These are phyloP conservation scores for Neofusicoccum umdonicola DNA, from an alignment of 2,329 filamentous ascomycete genomes.

Conservation along the genomic window DNA sequence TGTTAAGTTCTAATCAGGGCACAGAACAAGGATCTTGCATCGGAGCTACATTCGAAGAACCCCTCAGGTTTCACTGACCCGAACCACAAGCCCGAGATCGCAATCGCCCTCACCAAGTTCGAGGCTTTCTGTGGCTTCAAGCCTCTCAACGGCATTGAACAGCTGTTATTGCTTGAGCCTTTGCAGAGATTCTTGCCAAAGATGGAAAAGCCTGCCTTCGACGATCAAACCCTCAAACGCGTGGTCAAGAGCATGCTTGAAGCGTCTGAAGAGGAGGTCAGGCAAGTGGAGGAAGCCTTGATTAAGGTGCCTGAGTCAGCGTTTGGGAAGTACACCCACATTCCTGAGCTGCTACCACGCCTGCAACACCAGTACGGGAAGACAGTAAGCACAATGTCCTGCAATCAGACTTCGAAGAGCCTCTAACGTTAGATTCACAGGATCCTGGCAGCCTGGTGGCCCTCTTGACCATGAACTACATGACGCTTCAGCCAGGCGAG, in stretches of 20 bases:
- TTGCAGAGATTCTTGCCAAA: slow-evolving; percentile 53
- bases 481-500: slow-evolving; percentile 64
- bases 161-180: slow-evolving; percentile 65
- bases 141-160: slow-evolving; percentile 58
- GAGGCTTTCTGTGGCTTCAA: slow-evolving; percentile 77
- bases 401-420: background rate
- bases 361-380: slow-evolving; percentile 63
- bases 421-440: background rate
- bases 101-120: slow-evolving; percentile 67
- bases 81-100: slow-evolving; percentile 81
- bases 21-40: slow-evolving; percentile 62
- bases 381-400: slow-evolving; percentile 14
- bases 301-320: slow-evolving; percentile 67
- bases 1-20: slow-evolving; percentile 19
- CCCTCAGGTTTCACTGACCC: slow-evolving; percentile 66
- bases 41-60: slow-evolving; percentile 61
- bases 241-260: slow-evolving; percentile 55
- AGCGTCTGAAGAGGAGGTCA: slow-evolving; percentile 53
- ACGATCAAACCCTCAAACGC: slow-evolving; percentile 57
- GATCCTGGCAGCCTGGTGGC: slow-evolving; percentile 70
- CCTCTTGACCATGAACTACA: slow-evolving; percentile 71
- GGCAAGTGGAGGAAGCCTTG: slow-evolving; percentile 58
- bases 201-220: slow-evolving; percentile 51
- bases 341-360: slow-evolving; percentile 63
- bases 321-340: slow-evolving; percentile 70